Evolutionary conservation across 148 eudicot genomes (phyloP), one percentile per base, ranked within the genome.

Genomic region (Camellia japonica): DNA sequence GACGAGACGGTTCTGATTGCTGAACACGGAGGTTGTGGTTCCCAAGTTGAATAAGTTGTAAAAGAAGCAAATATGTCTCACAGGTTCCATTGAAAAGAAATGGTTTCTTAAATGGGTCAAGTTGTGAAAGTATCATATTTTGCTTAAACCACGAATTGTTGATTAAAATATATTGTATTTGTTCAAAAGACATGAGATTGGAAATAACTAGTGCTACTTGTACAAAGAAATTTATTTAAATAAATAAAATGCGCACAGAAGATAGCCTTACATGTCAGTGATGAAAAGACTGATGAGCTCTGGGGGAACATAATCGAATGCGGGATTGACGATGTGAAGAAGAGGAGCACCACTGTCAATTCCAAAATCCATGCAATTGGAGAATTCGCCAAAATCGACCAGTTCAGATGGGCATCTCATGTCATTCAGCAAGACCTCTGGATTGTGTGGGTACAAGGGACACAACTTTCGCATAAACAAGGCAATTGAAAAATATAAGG

Each of bases 241-340:
- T 30, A 30, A 30, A 30, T 30, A 46, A 7, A 78, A 14, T 38
- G 18, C 52, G 61, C 15, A 49, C 6, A 30, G 44, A 6, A 67
- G 77, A 78, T 51, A 55, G 78, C 83, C 99, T 92, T 89, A 96
- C 99, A 91, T 88, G 89, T 96, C 99, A 13, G 98, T 96, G 75
- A 96, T 96, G 61, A 93, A 93, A 64, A 96, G 87, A 83, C 93
- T 91, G 81, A 96, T 94, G 71, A 96, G 93, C 77, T 89, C 89
- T 66, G 98, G 99, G 7, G 99, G 98, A 76, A 96, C 99, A 81
- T 96, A 96, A 82, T 96, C 98, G 82, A 96, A 96, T 79, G 97
- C 88, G 52, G 99, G 98, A 86, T 96, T 96, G 86, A 96, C 94
- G 74, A 96, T 97, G 81, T 96, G 95, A 83, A 96, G 92, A 62